phyloP scores from a whole-genome alignment of 1,284 basidiomycete species.

The Thelephora terrestris region DNA sequence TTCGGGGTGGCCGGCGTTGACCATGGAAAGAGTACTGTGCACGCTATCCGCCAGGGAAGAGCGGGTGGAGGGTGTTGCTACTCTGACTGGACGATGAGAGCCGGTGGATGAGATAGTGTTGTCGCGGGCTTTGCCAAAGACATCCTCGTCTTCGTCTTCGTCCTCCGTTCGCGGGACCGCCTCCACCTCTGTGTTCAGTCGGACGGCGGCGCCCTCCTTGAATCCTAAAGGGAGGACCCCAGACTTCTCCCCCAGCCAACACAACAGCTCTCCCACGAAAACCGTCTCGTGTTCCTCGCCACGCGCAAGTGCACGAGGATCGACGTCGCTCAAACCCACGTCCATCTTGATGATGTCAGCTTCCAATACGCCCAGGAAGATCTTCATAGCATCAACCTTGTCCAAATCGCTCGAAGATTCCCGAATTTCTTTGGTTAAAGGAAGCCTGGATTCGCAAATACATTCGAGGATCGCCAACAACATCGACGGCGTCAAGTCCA shows the following conservation, averaged over 20 bases:
- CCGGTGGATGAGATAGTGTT: not conserved
- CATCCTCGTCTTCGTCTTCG: not conserved
- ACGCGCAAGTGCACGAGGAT: constrained; percentile 49
- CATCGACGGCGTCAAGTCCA: constrained; percentile 61
- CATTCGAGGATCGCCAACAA: constrained; percentile 57
- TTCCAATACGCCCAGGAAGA: constrained; percentile 67
- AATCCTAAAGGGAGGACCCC: constrained; percentile 26
- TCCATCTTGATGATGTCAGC: constrained; percentile 50
- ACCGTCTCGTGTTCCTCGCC: constrained; percentile 51
- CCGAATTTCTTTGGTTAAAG: constrained; percentile 32
- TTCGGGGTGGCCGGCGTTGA: constrained; percentile 15
- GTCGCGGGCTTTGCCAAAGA: constrained; percentile 3
- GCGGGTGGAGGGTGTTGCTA: constrained; percentile 25
- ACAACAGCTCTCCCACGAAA: constrained; percentile 51
- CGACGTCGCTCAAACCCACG: constrained; percentile 50
- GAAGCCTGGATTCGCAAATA: constrained; percentile 38
- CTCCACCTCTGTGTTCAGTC: not conserved
- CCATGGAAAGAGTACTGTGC: constrained; percentile 25
- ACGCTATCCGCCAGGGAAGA: constrained; percentile 25
- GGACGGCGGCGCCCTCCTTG: constrained; percentile 8
- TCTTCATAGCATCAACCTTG: constrained; percentile 54
- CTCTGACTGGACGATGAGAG: constrained; percentile 2
- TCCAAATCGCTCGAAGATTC: constrained; percentile 28
- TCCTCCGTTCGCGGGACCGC: not conserved
- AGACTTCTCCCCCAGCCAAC: constrained; percentile 45